Base-by-base conservation (phyloP, 768 basidiomycete species). In the Artomyces pyxidatus region DNA sequence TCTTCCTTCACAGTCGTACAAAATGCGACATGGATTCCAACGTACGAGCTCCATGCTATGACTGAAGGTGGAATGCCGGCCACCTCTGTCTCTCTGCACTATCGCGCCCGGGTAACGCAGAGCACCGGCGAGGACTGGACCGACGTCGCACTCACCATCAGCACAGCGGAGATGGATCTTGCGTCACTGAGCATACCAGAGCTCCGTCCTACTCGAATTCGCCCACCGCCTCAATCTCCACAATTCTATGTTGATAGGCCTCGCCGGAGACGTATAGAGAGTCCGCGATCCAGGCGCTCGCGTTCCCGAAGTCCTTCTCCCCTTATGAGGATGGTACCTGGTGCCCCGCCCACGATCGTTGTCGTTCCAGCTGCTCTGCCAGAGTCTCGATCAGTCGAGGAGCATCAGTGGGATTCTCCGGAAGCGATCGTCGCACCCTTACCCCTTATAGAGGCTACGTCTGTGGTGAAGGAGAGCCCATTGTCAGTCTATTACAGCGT, bases 101-200 rank as follows among this genome's bases (percentile, higher is more conserved):
- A 81, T 56, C 74, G 75, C 22, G 78, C 79, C 0, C 65, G 69
- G 25, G 67, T 83, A 43, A 63, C 59, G 0, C 80, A 84, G 55
- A 61, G 60, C 54, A 80, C 81, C 0, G 81, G 81, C 11, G 81
- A 84, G 55, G 75, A 80, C 51, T 84, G 81, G 81, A 68, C 57
- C 21, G 64, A 72, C 50, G 68, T 75, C 1, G 51, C 67, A 1
- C 65, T 83, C 27, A 76, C 71, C 6, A 65, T 83, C 25, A 80
- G 75, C 61, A 80, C 80, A 2, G 71, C 71, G 51, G 40, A 66
- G 63, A 51, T 61, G 50, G 42, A 73, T 71, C 27, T 74, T 66
- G 29, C 26, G 51, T 66, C 5, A 45, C 72, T 48, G 68, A 65
- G 42, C 60, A 76, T 43, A 49, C 57, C 22, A 54, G 58, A 11